Base-by-base conservation (phyloP, 306 rosid species). In the Quillaja saponaria region DNA sequence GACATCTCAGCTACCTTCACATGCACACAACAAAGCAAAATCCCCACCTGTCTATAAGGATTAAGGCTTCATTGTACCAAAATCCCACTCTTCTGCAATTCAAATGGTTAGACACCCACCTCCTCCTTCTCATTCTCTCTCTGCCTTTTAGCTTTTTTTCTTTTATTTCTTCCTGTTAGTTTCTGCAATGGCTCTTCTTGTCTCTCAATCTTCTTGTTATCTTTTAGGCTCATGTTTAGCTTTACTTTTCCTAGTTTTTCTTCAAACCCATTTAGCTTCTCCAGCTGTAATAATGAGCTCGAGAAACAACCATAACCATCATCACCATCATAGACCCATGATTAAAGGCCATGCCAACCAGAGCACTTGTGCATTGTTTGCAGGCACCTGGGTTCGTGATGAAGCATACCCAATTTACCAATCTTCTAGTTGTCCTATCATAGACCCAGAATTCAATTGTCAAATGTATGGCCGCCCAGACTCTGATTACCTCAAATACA, bases 381-480 rank as follows among this genome's bases (percentile, higher is more conserved):
- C 74, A 6, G 98, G 99, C 10, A 80, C 83, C 21, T 92, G 99
- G 99, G 78, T 92, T 34, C 87, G 74, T 39, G 96, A 92, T 49
- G 95, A 92, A 16, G 15, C 85, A 0, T 81, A 84, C 76, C 96
- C 99, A 40, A 58, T 86, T 16, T 92, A 92, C 80, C 83, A 84
- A 67, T 78, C 78, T 28, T 84, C 89, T 1, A 68, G 53, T 54
- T 92, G 99, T 33, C 96, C 99, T 1, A 50, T 85, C 64, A 85
- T 92, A 54, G 99, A 92, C 61, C 84, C 96, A 2, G 69, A 85
- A 77, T 92, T 89, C 89, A 86, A 92, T 47, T 92, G 99, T 76
- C 95, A 92, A 78, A 64, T 74, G 83, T 84, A 73, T 61, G 99
- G 99, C 10, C 94, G 99, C 8, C 99, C 99, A 12, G 99, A 92